phyloP scores from a whole-genome alignment of 2,329 filamentous ascomycete species.

The Geoglossum cookeanum region DNA sequence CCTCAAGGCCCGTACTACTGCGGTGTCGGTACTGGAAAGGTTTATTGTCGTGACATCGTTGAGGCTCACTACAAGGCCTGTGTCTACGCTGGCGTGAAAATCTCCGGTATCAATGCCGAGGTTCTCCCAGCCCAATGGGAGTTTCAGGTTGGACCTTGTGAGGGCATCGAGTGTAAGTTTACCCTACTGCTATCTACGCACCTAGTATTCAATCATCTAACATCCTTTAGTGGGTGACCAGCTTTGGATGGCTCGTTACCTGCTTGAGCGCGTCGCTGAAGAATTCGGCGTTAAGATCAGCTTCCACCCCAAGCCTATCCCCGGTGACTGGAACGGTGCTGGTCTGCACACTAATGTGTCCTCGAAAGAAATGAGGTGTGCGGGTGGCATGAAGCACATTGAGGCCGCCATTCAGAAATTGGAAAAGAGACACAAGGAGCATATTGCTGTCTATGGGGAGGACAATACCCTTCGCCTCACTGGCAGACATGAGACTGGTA shows the following conservation, averaged over 20 bases:
- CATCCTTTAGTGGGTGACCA: conserved; percentile 60
- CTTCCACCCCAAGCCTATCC: conserved; percentile 86
- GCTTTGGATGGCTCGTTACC: conserved; percentile 83
- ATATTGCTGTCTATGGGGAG: conserved; percentile 87
- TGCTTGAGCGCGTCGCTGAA: conserved; percentile 79
- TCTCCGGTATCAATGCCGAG: conserved; percentile 97
- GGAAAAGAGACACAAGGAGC: conserved; percentile 57
- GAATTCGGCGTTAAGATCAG: conserved; percentile 95
- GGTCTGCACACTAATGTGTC: conserved; percentile 92
- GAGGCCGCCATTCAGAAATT: conserved; percentile 74
- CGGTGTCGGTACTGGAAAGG: conserved; percentile 91
- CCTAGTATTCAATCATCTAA: background rate
- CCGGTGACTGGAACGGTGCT: conserved; percentile 92
- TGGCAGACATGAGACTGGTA: conserved; percentile 82
- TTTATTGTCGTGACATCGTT: conserved; percentile 94
- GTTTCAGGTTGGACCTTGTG: conserved; percentile 85
- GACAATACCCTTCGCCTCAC: conserved; percentile 91
- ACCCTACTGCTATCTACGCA: background rate
- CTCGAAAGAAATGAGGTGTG: conserved; percentile 67
- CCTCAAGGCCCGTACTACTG: conserved; percentile 95
- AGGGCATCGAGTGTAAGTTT: conserved; percentile 58
- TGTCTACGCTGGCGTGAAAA: conserved; percentile 76
- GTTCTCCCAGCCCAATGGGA: conserved; percentile 98
- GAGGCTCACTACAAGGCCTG: conserved; percentile 86
- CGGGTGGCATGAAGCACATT: conserved; percentile 91